Evolutionary conservation across 1,139 yeast genomes (phyloP).

Genomic region (Diutina mesorugosa): DNA sequence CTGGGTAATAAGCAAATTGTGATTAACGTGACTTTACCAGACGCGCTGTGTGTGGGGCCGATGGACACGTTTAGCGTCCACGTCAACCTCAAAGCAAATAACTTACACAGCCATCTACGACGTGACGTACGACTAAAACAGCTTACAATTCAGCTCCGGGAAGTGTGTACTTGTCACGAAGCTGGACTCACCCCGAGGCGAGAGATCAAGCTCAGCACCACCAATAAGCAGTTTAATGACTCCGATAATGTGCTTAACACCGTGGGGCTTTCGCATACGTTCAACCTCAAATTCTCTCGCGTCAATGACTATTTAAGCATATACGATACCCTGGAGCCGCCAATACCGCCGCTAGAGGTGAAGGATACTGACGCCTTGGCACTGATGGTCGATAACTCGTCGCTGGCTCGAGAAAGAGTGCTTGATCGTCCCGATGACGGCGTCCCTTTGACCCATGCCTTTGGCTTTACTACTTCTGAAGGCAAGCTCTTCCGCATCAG

Average conservation of each 20-base stretch:
- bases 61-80: slow-evolving; percentile 27
- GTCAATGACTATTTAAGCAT: slow-evolving; percentile 24
- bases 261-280: slow-evolving; percentile 17
- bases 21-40: slow-evolving; percentile 29
- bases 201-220: slow-evolving; percentile 21
- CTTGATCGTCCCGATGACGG: slow-evolving; percentile 21
- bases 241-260: slow-evolving; percentile 14
- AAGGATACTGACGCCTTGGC: not conserved
- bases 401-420: slow-evolving; percentile 5
- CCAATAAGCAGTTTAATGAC: slow-evolving; percentile 13
- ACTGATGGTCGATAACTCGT: slow-evolving; percentile 3
- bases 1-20: slow-evolving; percentile 30
- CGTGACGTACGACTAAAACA: slow-evolving; percentile 30
- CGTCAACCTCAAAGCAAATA: slow-evolving; percentile 25
- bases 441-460: slow-evolving; percentile 30
- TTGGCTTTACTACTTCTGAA: slow-evolving; percentile 28
- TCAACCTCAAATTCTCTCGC: slow-evolving; percentile 21
- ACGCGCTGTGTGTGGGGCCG: slow-evolving; percentile 35
- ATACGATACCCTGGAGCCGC: slow-evolving; percentile 7
- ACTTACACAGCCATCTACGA: slow-evolving; percentile 18
- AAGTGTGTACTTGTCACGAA: slow-evolving; percentile 33
- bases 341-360: not conserved
- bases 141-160: slow-evolving; percentile 36
- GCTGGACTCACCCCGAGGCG: slow-evolving; percentile 31
- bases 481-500: slow-evolving; percentile 42